Base-by-base conservation (phyloP, 306 rosid species). In the Pyrus communis region DNA sequence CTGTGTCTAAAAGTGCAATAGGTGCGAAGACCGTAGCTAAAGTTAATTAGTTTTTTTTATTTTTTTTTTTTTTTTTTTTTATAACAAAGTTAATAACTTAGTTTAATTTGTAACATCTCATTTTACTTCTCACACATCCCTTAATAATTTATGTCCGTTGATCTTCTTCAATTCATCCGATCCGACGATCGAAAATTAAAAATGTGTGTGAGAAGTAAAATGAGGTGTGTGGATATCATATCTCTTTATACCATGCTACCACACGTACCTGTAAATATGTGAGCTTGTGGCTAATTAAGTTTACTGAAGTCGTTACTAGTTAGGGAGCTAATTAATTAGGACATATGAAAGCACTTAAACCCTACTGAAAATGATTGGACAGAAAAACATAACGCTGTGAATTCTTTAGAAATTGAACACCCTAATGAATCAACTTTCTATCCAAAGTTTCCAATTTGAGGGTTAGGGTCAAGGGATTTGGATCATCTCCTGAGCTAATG, bases 211-310 rank as follows among this genome's bases (percentile, higher is more conserved):
- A 25, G 1, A 25, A 25, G 25, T 25, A 25, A 1, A 25, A 25
- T 25, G 1, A 25, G 25, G 25, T 25, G 25, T 25, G 1, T 25
- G 1, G 25, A 25, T 25, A 25, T 25, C 27, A 25, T 25, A 25
- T 25, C 27, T 25, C 27, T 25, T 25, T 25, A 25, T 25, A 25
- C 27, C 27, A 25, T 25, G 77, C 65, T 67, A 58, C 83, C 84
- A 79, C 78, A 68, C 30, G 49, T 60, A 63, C 31, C 18, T 61
- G 66, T 61, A 27, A 73, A 78, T 46, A 69, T 76, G 61, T 27
- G 21, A 3, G 11, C 33, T 58, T 9, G 18, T 35, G 38, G 38
- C 38, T 25, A 7, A 31, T 49, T 17, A 49, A 14, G 11, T 71
- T 12, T 55, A n/a, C 67, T 14, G 35, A 54, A 35, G 64, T 71